Base-by-base conservation (phyloP, 805 yeast species). In the Ogataea corticis region DNA sequence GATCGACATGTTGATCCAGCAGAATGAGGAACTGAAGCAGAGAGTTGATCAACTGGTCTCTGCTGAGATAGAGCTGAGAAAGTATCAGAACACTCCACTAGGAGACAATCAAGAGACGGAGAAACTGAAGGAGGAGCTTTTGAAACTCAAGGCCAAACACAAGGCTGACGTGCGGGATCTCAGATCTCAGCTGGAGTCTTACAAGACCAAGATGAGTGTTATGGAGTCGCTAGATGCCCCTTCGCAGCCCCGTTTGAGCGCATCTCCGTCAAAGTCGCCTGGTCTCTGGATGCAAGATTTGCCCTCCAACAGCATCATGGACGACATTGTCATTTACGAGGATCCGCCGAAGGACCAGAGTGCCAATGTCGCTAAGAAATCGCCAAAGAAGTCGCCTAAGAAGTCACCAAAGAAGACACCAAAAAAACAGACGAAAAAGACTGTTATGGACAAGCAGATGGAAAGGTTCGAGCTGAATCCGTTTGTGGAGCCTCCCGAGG, bases 161-260 rank as follows among this genome's bases (percentile, higher is more conserved):
- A 46, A 51, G 19, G 36, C 38, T 7, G 55, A 56, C 16, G 40
- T 44, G 5, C 31, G 46, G 30, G 48, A 47, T 31, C 23, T 56
- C 38, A 42, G 50, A 29, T 43, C 49, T 5, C 53, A 46, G 25
- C 23, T 55, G 18, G 61, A 56, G 42, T 46, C 49, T 7, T 45
- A 46, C 43, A 52, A 49, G 45, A 51, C 57, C 17, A 56, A 48
- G 38, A 25, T 49, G 36, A 42, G 33, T 11, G 40, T 56, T 9
- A 3, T 53, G 30, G 49, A 51, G 16, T 55, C 58, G 18, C 18
- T 49, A 23, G 53, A 43, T 6, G 38, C 21, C 25, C 27, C 29
- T 19, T 9, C 39, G 9, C 32, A 38, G 12, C 11, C 35, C 11
- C 30, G 42, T 7, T 33, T 13, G 14, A 23, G 33, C 7, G 13